Percentiles rank a stretch among this genome's conserved stretches.
These are phyloP conservation scores for Eucalyptus decipiens DNA, from an alignment of 345 rosid species.

Conservation along the genomic window DNA sequence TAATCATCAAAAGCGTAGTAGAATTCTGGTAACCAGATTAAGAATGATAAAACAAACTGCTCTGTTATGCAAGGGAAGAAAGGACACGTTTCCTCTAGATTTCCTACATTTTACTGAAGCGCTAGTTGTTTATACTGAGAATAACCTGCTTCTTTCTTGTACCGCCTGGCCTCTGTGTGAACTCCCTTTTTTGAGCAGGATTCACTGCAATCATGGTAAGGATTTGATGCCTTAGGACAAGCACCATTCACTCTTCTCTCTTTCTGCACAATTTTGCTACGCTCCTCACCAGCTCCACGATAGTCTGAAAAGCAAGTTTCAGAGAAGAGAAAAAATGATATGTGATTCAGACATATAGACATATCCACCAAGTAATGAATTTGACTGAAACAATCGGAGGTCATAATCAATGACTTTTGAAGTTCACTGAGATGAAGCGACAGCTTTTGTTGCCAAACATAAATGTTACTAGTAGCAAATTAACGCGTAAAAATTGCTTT, in stretches of 20 bases:
- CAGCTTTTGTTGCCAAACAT: background rate
- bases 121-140: background rate
- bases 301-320: background rate
- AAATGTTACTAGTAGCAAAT: background rate
- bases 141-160: slow-evolving; percentile 33
- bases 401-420: background rate
- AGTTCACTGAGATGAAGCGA: background rate
- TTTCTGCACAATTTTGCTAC: background rate
- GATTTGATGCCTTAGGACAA: slow-evolving; percentile 37
- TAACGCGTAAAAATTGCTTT: background rate
- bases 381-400: background rate
- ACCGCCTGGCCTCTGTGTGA: slow-evolving; percentile 4
- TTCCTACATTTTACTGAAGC: background rate
- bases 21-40: background rate
- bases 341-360: background rate
- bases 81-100: background rate
- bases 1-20: background rate
- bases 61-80: background rate
- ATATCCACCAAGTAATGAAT: background rate
- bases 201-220: slow-evolving; percentile 43
- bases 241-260: slow-evolving; percentile 9
- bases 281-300: background rate
- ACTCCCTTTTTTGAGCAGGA: slow-evolving; percentile 22
- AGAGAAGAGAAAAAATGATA: background rate
- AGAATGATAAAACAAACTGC: background rate